These are phyloP conservation scores for Cyberlindnera nakhonratchasimensis DNA, from an alignment of 805 yeast species.

Conservation along the genomic window DNA sequence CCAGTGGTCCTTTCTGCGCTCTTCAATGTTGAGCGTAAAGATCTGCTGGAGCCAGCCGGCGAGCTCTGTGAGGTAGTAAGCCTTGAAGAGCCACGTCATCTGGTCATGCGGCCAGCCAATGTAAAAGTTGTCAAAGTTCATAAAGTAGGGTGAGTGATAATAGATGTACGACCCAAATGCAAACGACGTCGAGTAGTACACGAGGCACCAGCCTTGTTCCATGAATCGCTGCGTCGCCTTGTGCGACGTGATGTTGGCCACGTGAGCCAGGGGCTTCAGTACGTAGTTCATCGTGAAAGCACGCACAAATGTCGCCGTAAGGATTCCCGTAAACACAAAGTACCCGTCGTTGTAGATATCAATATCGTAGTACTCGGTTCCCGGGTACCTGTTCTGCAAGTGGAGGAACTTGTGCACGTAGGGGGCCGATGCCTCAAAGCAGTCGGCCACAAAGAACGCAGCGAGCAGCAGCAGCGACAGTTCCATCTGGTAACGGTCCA, in stretches of 20 bases:
- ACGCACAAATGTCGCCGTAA: constrained; percentile 56
- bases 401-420: constrained; percentile 36
- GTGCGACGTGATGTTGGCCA: constrained; percentile 40
- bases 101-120: constrained; percentile 71
- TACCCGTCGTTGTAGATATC: constrained; percentile 49
- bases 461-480: constrained; percentile 25
- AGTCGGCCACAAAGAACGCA: constrained; percentile 24
- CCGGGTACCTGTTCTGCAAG: constrained; percentile 37
- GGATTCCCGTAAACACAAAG: constrained; percentile 50
- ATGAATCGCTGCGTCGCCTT: constrained; percentile 67
- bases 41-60: constrained; percentile 81
- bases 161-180: constrained; percentile 56
- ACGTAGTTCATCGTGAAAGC: constrained; percentile 55
- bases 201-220: constrained; percentile 79
- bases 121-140: constrained; percentile 56
- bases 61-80: constrained; percentile 68
- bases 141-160: constrained; percentile 53
- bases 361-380: constrained; percentile 43
- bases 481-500: constrained; percentile 30
- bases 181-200: constrained; percentile 57
- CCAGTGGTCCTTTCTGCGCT: constrained; percentile 71
- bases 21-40: constrained; percentile 72
- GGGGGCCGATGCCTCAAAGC: constrained; percentile 27
- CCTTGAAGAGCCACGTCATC: constrained; percentile 51
- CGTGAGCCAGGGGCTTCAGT: constrained; percentile 53